Conservation (phyloP, 2,329 filamentous ascomycete genomes). For the Chaetomium olivaceum region DNA sequence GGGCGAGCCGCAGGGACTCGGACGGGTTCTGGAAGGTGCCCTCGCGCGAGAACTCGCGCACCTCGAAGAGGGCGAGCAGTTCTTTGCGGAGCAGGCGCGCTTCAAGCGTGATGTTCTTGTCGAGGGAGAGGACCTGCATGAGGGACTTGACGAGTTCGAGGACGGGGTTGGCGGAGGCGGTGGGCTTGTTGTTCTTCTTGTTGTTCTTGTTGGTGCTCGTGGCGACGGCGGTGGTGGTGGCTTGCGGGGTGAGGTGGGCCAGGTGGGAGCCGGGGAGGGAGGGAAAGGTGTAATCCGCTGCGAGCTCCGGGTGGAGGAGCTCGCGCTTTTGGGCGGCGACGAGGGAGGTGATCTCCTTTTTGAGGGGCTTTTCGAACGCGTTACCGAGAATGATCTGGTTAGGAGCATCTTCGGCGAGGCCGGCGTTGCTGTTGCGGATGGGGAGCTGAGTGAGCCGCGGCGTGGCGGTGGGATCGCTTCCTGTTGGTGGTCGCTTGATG, state of each 20-base stretch:
- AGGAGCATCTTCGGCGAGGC: slow-evolving; percentile 59
- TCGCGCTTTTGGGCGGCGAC: slow-evolving; percentile 85
- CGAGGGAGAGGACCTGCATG: slow-evolving; percentile 88
- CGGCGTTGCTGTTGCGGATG: slow-evolving; percentile 55
- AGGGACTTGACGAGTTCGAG: slow-evolving; percentile 90
- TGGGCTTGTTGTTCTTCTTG: background rate
- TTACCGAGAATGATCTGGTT: slow-evolving; percentile 71
- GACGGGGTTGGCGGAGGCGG: slow-evolving; percentile 63
- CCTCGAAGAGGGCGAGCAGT: slow-evolving; percentile 83
- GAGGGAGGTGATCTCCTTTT: slow-evolving; percentile 82
- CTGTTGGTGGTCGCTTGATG: slow-evolving; percentile 68
- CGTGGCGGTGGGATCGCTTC: slow-evolving; percentile 51
- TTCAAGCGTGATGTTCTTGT: slow-evolving; percentile 87
- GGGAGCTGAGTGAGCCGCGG: slow-evolving; percentile 61
- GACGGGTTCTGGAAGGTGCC: slow-evolving; percentile 87
- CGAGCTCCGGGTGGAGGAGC: slow-evolving; percentile 83
- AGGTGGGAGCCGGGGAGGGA: slow-evolving; percentile 71
- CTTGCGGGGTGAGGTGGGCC: slow-evolving; percentile 41
- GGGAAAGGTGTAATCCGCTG: slow-evolving; percentile 84
- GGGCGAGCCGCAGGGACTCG: slow-evolving; percentile 68
- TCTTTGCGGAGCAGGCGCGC: slow-evolving; percentile 87
- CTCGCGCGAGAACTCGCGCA: slow-evolving; percentile 88
- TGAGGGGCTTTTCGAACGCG: slow-evolving; percentile 82
- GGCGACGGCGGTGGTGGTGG: slow-evolving; percentile 7
- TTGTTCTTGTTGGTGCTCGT: slow-evolving; percentile 20